Conservation (phyloP, 352 stramenopile species). For the Phytophthora nicotianae region DNA sequence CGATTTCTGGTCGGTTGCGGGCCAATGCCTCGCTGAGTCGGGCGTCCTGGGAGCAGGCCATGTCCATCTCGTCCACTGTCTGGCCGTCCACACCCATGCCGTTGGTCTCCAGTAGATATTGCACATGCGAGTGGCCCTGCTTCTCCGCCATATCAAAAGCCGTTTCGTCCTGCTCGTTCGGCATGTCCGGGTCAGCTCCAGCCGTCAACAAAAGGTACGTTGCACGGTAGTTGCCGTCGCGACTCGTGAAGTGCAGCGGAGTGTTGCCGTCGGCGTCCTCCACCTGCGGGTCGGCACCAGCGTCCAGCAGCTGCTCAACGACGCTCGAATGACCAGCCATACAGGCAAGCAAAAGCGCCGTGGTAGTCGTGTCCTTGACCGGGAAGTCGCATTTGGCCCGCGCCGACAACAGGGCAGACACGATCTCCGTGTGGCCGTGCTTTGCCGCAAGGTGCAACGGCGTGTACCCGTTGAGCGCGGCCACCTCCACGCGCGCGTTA, state of each 20-base stretch:
- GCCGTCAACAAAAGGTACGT: conserved; percentile 84
- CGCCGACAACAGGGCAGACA: conserved; percentile 48
- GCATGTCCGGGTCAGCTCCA: conserved; percentile 84
- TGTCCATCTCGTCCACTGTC: conserved; percentile 62
- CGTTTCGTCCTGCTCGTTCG: conserved; percentile 79
- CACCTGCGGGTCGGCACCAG: conserved; percentile 71
- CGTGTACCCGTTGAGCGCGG: conserved; percentile 52
- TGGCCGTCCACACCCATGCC: conserved; percentile 61
- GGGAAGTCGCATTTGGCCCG: conserved; percentile 57
- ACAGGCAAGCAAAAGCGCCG: conserved; percentile 76
- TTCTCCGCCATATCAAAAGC: conserved; percentile 77
- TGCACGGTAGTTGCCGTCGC: conserved; percentile 74
- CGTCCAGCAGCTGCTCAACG: conserved; percentile 75
- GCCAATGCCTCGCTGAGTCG: conserved; percentile 66
- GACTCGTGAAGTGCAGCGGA: conserved; percentile 78
- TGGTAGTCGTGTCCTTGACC: conserved; percentile 49
- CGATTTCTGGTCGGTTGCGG: conserved; percentile 68
- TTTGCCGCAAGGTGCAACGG: conserved; percentile 71
- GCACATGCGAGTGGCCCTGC: conserved; percentile 71
- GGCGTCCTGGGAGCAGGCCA: conserved; percentile 65
- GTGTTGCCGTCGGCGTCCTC: conserved; percentile 85
- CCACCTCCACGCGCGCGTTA: conserved; percentile 50
- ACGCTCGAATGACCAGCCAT: conserved; percentile 60
- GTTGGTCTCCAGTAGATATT: conserved; percentile 83
- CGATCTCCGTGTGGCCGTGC: conserved; percentile 51